Percentiles rank a stretch among this genome's conserved stretches.
Conservation (phyloP, 768 basidiomycete species). For the Lactarius quietus region DNA sequence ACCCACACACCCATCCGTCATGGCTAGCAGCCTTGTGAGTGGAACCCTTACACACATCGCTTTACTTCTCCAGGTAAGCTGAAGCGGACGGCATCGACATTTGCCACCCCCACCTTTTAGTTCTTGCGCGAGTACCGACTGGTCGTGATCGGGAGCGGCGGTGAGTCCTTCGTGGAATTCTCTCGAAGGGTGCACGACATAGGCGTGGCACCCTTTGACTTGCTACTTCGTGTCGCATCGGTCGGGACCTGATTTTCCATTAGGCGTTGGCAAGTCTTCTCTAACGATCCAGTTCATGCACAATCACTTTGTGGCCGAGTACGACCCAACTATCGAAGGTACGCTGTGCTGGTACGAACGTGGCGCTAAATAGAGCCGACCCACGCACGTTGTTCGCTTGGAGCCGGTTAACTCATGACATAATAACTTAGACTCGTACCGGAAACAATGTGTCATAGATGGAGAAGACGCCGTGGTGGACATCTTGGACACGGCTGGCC, state of each 20-base stretch:
- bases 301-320: constrained; percentile 88
- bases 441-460: constrained; percentile 95
- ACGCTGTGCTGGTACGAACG: constrained; percentile 4
- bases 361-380: not conserved
- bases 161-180: constrained; percentile 40
- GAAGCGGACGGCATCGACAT: not conserved
- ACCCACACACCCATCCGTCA: too few species aligned
- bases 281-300: constrained; percentile 98
- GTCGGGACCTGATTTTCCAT: not conserved
- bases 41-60: constrained; percentile 80
- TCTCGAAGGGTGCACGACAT: not conserved
- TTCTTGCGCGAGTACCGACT: constrained; percentile 97
- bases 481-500: constrained; percentile 95
- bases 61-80: not conserved
- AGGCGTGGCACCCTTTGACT: not conserved
- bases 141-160: constrained; percentile 97
- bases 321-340: constrained; percentile 95
- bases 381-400: constrained; percentile 16
- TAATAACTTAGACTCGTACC: constrained; percentile 71
- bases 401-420: not conserved
- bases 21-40: constrained; percentile 16
- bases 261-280: constrained; percentile 81
- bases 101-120: constrained; percentile 34
- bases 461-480: constrained; percentile 95
- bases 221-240: not conserved